Base-by-base conservation (phyloP, 2,329 filamentous ascomycete genomes). In the Erysiphe neolycopersici region DNA sequence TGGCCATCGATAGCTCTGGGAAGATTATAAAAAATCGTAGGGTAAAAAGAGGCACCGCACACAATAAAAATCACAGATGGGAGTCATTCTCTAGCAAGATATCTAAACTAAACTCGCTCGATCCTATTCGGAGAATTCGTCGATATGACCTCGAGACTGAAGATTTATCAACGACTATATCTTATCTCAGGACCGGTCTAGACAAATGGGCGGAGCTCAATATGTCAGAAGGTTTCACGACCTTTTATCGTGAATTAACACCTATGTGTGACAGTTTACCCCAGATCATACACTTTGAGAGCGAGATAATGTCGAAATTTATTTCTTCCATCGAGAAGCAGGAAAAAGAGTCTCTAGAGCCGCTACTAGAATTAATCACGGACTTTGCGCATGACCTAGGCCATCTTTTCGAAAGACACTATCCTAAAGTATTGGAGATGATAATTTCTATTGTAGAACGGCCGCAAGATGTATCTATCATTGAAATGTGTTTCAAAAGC, bases 401-500 rank as follows among this genome's bases (percentile, higher is more conserved):
- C 42, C 68, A 69, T 16, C 69, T 76, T 41, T 98, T 98, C 55
- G 85, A 94, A 60, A 82, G 79, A 54, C 75, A 93, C 59, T 95
- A 93, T 58, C 68, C 73, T 39, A 68, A 71, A 43, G 74, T 79
- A 22, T 71, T 98, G 46, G 69, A 66, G 44, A 64, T 91, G 44
- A 73, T 98, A 44, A 71, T 81, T 35, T 72, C 73, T 14, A 70
- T 95, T 49, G 85, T 84, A 11, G 76, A 76, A 44, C 79, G 73
- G 52, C 73, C 81, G 43, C 68, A 79, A 45, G 78, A 81, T 54
- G 76, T 81, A 22, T 81, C 85, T 49, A 84, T 91, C n/a, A 81
- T 95, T 42, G 89, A 98, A 62, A 95, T 87, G 85, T 87, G 82
- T 42, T 98, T 98, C 61, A 83, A 78, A 12, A 85, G 82, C 52